A percentile compares a stretch with the other conserved stretches of the same genome.
These are phyloP conservation scores for Sphagnum fallax DNA, from an alignment of 228 moss, liverwort and hornwort genomes.

Conservation along the genomic window DNA sequence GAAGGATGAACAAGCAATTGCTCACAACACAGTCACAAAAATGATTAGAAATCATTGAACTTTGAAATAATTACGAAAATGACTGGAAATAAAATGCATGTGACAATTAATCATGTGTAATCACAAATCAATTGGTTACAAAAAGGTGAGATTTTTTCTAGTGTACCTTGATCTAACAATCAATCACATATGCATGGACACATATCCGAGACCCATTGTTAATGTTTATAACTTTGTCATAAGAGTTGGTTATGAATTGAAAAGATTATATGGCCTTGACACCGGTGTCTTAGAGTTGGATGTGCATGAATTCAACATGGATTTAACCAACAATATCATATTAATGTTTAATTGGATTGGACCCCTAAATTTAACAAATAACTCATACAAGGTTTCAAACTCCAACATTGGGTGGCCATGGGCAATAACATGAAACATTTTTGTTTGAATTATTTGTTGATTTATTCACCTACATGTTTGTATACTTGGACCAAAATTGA, in stretches of 20 bases:
- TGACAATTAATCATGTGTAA: too few species aligned
- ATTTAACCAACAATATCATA: not conserved
- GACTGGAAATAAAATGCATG: too few species aligned
- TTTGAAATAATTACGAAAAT: not conserved
- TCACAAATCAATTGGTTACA: too few species aligned
- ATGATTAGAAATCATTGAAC: not conserved
- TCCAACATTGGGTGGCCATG: too few species aligned
- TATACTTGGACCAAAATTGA: too few species aligned
- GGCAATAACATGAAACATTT: not conserved
- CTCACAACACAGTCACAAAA: too few species aligned
- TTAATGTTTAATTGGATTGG: too few species aligned
- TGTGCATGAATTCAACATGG: not conserved
- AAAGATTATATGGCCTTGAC: not conserved
- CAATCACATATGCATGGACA: slow-evolving; percentile 1
- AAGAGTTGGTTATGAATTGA: not conserved
- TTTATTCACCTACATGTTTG: not conserved
- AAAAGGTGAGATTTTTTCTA: too few species aligned
- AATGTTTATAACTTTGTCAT: not conserved
- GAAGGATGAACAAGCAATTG: too few species aligned
- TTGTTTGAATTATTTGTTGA: not conserved
- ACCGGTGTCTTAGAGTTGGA: not conserved
- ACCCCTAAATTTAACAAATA: too few species aligned
- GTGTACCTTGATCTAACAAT: not conserved
- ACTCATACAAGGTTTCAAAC: too few species aligned
- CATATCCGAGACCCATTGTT: not conserved